Evolutionary conservation across 2,329 filamentous ascomycete genomes (phyloP).

Genomic region (Colletotrichum orbiculare): DNA sequence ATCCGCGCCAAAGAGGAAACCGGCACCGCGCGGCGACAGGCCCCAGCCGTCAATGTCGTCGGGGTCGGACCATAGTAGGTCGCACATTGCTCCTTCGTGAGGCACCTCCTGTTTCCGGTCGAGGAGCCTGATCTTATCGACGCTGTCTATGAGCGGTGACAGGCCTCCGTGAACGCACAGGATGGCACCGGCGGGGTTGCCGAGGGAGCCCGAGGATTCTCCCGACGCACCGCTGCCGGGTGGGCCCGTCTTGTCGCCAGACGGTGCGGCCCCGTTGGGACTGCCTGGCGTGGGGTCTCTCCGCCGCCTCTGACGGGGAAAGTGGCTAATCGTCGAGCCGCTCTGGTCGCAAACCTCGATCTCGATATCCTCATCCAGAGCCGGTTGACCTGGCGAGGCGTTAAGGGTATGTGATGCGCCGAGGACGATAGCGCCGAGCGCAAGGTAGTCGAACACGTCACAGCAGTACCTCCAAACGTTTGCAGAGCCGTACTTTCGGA

Average conservation of each 20-base stretch:
- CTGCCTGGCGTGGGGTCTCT: conserved; percentile 42
- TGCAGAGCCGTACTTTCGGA: conserved; percentile 94
- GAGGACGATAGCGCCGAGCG: conserved; percentile 89
- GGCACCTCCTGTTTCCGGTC: conserved; percentile 98
- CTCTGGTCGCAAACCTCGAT: conserved; percentile 92
- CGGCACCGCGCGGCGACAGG: conserved; percentile 90
- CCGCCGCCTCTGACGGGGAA: conserved; percentile 59
- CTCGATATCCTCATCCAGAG: conserved; percentile 79
- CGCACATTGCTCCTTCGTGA: conserved; percentile 98
- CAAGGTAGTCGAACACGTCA: conserved; percentile 97
- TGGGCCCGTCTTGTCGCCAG: conserved; percentile 69
- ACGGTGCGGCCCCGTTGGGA: conserved; percentile 44
- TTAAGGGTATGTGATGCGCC: conserved; percentile 79
- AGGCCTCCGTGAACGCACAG: conserved; percentile 96
- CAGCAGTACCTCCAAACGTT: conserved; percentile 98
- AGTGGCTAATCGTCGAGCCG: conserved; percentile 81
- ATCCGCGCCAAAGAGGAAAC: conserved; percentile 94
- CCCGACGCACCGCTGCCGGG: conserved; percentile 84
- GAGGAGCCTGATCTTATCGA: conserved; percentile 94
- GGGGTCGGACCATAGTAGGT: conserved; percentile 96
- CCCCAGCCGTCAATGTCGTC: conserved; percentile 99
- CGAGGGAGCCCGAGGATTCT: conserved; percentile 70
- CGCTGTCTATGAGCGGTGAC: conserved; percentile 88
- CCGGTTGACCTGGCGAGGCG: conserved; percentile 57
- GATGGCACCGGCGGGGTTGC: conserved; percentile 82